Evolutionary conservation across 371 early-diverging fungal genomes (phyloP).

Genomic region (Mortierella sp.): DNA sequence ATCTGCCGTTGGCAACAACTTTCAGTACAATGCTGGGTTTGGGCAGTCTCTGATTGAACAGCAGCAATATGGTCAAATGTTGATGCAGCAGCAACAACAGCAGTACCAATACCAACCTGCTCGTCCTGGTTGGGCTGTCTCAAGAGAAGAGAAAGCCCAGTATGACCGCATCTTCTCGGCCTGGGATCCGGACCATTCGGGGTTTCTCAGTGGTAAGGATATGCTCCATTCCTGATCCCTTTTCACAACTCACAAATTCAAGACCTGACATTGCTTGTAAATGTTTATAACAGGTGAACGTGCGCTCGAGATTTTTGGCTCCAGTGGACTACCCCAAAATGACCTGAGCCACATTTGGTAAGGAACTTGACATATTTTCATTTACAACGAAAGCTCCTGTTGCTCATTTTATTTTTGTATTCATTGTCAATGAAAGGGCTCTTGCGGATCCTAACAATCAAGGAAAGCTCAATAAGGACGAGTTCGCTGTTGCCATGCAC

Average conservation of each 20-base stretch:
- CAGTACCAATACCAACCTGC: slow-evolving; percentile 51
- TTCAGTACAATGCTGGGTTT: slow-evolving; percentile 49
- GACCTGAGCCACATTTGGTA: slow-evolving; percentile 91
- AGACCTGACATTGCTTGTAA: background rate
- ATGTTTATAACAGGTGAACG: slow-evolving; percentile 66
- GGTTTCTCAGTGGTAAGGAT: slow-evolving; percentile 75
- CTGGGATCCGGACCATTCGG: slow-evolving; percentile 87
- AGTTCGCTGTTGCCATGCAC: slow-evolving; percentile 96
- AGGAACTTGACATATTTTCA: slow-evolving; percentile 1
- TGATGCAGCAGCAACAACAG: slow-evolving; percentile 37
- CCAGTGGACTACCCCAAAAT: slow-evolving; percentile 83
- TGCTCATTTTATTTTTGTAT: background rate
- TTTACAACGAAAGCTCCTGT: background rate
- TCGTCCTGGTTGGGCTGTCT: slow-evolving; percentile 81
- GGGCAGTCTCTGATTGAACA: slow-evolving; percentile 41
- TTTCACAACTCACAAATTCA: background rate
- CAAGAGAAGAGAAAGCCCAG: slow-evolving; percentile 80
- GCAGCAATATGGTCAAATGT: slow-evolving; percentile 34
- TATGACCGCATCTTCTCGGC: slow-evolving; percentile 88
- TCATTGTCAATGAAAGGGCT: slow-evolving; percentile 63
- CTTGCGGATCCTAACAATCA: slow-evolving; percentile 87
- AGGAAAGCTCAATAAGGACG: slow-evolving; percentile 91
- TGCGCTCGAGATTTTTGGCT: slow-evolving; percentile 87
- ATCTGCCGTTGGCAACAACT: slow-evolving; percentile 39
- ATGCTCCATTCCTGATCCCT: background rate